Evolutionary conservation across 2,329 filamentous ascomycete genomes (phyloP).

Genomic region (Diaporthe citri): DNA sequence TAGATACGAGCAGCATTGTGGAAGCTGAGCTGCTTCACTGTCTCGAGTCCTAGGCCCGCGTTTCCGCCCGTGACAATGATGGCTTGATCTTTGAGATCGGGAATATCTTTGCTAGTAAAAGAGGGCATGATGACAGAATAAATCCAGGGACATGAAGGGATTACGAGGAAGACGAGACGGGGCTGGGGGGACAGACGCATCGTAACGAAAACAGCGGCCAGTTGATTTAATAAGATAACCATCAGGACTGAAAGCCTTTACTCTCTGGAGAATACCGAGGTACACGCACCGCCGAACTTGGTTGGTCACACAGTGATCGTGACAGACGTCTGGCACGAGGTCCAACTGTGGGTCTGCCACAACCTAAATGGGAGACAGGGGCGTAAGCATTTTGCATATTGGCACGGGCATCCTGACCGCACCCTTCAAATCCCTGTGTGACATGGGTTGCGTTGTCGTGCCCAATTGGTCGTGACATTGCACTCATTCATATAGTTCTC

Average conservation of each 20-base stretch:
- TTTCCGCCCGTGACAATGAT: neutral
- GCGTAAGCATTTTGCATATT: neutral
- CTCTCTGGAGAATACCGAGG: too few relatives aligned
- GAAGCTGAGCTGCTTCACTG: neutral
- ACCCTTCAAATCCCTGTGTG: neutral
- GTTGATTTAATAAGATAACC: neutral
- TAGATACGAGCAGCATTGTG: neutral
- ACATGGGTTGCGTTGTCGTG: too few relatives aligned
- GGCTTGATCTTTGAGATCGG: neutral
- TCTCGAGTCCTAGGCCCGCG: neutral
- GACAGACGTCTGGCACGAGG: neutral
- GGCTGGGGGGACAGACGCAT: neutral
- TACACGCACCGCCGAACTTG: neutral
- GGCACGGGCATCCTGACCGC: neutral
- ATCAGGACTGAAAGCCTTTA: neutral
- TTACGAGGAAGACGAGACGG: neutral
- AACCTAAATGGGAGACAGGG: neutral
- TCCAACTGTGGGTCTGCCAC: neutral
- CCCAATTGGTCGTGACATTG: neutral
- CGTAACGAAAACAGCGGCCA: neutral
- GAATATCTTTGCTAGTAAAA: neutral
- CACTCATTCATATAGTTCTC: neutral
- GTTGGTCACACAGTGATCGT: neutral
- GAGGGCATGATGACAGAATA: neutral
- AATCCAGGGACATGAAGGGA: too few relatives aligned